A percentile compares a stretch with the other conserved stretches of the same genome.
These are phyloP conservation scores for Leccinum angustisporum DNA, from an alignment of 1,284 basidiomycete species.

Conservation along the genomic window DNA sequence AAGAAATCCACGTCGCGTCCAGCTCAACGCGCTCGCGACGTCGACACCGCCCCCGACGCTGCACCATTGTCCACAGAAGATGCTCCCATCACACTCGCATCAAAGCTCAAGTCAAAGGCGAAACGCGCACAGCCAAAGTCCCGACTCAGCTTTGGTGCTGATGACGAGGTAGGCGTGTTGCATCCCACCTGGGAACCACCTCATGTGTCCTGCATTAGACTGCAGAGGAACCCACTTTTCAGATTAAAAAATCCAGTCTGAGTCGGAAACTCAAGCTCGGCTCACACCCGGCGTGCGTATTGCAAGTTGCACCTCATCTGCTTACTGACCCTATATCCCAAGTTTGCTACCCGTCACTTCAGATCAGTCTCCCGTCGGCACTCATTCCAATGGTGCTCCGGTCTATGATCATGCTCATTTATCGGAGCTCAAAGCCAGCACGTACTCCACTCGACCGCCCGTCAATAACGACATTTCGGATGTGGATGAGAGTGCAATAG, in stretches of 20 bases:
- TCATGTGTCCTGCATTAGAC: constrained; percentile 40
- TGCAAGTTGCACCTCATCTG: constrained; percentile 18
- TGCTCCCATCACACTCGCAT: constrained; percentile 56
- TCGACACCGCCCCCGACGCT: constrained; percentile 37
- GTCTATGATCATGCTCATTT: constrained; percentile 80
- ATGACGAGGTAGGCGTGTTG: constrained; percentile 63
- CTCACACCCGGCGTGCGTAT: constrained; percentile 47
- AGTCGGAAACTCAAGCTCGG: constrained; percentile 64
- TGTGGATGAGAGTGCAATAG: constrained; percentile 41
- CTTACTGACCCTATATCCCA: constrained; percentile 11
- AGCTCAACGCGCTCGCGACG: constrained; percentile 48
- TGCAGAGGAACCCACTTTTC: constrained; percentile 60
- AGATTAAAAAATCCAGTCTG: constrained; percentile 75
- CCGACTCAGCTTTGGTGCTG: constrained; percentile 79
- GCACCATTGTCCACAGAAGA: constrained; percentile 20
- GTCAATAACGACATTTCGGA: constrained; percentile 43
- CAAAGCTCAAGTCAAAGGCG: constrained; percentile 67
- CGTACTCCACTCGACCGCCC: constrained; percentile 58
- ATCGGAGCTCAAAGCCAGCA: constrained; percentile 80
- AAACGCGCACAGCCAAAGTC: constrained; percentile 65
- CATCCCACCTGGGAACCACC: constrained; percentile 19
- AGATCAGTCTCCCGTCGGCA: constrained; percentile 53
- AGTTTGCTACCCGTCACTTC: constrained; percentile 42
- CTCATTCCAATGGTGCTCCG: constrained; percentile 46
- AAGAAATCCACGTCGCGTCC: constrained; percentile 61